Conservation (phyloP, 805 yeast genomes). For the Suhomyces vadensis region DNA sequence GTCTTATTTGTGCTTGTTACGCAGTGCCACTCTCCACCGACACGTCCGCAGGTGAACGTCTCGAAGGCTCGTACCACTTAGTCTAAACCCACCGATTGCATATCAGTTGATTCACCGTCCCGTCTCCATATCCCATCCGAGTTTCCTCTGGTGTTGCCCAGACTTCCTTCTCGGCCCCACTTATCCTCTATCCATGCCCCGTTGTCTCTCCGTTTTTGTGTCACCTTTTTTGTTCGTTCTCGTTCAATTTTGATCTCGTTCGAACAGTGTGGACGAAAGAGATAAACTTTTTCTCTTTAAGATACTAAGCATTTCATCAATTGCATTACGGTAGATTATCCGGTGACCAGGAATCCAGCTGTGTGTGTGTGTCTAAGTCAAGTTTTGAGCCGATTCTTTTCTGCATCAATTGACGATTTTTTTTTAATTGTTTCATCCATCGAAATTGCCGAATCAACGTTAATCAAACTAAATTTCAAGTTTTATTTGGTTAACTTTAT, state of each 20-base stretch:
- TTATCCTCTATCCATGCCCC: not conserved
- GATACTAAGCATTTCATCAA: not conserved
- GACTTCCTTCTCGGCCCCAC: no score
- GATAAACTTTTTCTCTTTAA: not conserved
- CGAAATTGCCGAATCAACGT: no score
- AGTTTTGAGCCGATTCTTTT: not conserved
- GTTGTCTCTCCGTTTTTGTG: conserved; percentile 2
- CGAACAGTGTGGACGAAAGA: not conserved
- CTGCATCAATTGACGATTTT: conserved; percentile 1
- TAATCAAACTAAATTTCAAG: no score
- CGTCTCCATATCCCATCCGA: no score
- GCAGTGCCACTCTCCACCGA: no score
- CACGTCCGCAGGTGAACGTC: no score
- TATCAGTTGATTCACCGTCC: no score
- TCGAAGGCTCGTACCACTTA: no score
- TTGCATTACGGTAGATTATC: not conserved
- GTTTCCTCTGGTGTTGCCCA: no score
- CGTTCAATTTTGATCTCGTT: conserved; percentile 4
- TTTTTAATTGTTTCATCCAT: not conserved
- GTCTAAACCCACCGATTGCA: no score
- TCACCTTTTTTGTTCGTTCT: conserved; percentile 4
- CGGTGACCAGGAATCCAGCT: not conserved
- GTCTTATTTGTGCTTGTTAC: not conserved
- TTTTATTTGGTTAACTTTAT: no score
- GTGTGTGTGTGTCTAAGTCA: not conserved